Conservation (phyloP, 352 stramenopile genomes). For the Phytophthora vignae region DNA sequence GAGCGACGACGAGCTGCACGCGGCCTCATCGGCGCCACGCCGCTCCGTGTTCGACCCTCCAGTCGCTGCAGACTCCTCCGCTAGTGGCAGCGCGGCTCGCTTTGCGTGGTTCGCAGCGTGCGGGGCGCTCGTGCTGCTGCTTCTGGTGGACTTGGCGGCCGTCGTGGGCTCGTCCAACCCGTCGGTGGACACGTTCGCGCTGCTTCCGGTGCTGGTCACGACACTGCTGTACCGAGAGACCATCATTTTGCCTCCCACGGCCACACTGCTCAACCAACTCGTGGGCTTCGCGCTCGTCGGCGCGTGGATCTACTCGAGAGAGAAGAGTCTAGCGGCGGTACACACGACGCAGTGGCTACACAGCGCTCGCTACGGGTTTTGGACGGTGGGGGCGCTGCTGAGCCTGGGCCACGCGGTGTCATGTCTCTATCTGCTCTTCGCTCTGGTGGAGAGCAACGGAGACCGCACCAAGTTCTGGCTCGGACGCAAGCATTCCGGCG, state of each 20-base stretch:
- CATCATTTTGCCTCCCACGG: conserved; percentile 31
- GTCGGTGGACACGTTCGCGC: conserved; percentile 44
- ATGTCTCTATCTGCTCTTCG: conserved; percentile 73
- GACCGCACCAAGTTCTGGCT: conserved; percentile 74
- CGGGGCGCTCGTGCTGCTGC: conserved; percentile 50
- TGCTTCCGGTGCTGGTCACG: conserved; percentile 36
- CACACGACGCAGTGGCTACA: conserved; percentile 17
- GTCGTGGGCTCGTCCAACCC: conserved; percentile 28
- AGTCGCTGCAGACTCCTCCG: not conserved
- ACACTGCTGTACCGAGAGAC: conserved; percentile 18
- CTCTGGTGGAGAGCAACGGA: conserved; percentile 76
- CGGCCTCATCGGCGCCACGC: not conserved
- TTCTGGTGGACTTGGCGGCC: conserved; percentile 71
- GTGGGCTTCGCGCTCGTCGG: conserved; percentile 50
- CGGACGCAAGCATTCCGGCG: conserved; percentile 38
- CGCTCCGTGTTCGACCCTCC: conserved; percentile 38
- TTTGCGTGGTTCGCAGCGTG: conserved; percentile 58
- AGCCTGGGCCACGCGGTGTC: conserved; percentile 68
- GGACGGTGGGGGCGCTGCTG: conserved; percentile 38
- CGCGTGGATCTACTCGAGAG: conserved; percentile 65
- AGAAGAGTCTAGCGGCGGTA: conserved; percentile 36
- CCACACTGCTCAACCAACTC: conserved; percentile 58
- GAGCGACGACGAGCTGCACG: conserved; percentile 42
- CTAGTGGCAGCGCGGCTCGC: conserved; percentile 12
- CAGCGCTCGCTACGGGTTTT: conserved; percentile 32